Evolutionary conservation across 202 grass and related monocot genomes (phyloP).

Genomic region (Miscanthus sacchariflorus): DNA sequence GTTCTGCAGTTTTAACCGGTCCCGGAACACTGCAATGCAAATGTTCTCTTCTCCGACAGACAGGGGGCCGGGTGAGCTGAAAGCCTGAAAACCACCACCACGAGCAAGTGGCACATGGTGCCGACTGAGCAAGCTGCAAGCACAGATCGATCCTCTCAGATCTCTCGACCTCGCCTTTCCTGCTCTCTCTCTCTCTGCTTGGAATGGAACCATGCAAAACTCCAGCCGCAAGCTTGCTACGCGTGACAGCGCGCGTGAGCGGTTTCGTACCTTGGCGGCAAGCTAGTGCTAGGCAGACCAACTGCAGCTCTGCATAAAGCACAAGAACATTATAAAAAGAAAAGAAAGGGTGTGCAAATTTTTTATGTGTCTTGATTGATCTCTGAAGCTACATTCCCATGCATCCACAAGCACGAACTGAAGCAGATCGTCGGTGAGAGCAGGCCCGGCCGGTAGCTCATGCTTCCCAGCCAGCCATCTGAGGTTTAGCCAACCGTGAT

Average conservation of each 20-base stretch:
- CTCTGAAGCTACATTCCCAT: constrained; percentile 15
- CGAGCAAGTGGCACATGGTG: constrained; percentile 9
- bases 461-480: neutral
- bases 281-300: neutral
- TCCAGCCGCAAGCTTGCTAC: constrained; percentile 38
- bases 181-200: neutral
- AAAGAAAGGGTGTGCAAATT: neutral
- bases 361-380: neutral
- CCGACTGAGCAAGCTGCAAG: neutral
- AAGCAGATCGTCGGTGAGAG: neutral
- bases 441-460: constrained; percentile 19
- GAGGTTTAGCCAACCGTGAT: constrained; percentile 35
- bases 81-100: neutral
- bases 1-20: neutral
- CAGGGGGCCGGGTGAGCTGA: constrained; percentile 10
- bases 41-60: neutral
- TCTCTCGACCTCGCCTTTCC: neutral
- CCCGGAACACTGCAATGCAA: neutral
- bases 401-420: neutral
- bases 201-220: constrained; percentile 26
- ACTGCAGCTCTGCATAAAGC: constrained; percentile 27
- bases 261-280: constrained; percentile 50
- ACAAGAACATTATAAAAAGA: neutral
- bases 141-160: neutral
- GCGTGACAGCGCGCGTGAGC: constrained; percentile 15